Base-by-base conservation (phyloP, 2,329 filamentous ascomycete genomes). In the Epicoccum nigrum region DNA sequence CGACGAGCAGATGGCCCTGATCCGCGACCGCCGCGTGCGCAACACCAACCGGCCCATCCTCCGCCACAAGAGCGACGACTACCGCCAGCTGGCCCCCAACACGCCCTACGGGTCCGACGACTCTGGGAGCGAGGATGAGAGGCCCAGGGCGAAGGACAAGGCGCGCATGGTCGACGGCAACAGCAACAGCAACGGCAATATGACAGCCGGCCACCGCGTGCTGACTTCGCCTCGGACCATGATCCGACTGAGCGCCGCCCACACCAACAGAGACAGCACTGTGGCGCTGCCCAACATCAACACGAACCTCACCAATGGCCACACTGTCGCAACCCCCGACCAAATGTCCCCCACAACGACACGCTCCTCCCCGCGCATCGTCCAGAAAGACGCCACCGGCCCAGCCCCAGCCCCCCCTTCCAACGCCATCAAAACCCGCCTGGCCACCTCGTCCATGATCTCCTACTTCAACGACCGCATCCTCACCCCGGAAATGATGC, bases 391-490 rank as follows among this genome's bases (percentile, higher is more conserved):
- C 28, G 58, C 60, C 2, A 32, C 70, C 28, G 58, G 60, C 2
- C 31, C 70, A 58, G 42, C 58, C 71, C 46, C 74, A 20, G 52
- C 70, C 4, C 73, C 79, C 34, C 63, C 71, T 13, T 62, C 74
- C 4, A 79, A 80, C 37, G 75, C 79, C 6, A 78, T 96, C 55
- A 86, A 84, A 61, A 97, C 94, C 1, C 86, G 92, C n/a, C 83
- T 99, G 8, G 92, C 93, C 13, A 96, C 93, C 70, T 92, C 91
- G 0, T 93, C 88, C n/a, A 96, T 96, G 85, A 95, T 99, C 28
- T 97, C 93, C 0, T 97, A 97, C 75, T 96, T 97, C 73, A 94
- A 96, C 71, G 94, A 99, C 72, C 88, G 94, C 21, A 89, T 99
- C 21, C 81, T 99, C 12, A 93, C 91, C 0, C 93, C 94, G 0